Evolutionary conservation across 306 rosid genomes (phyloP), one percentile per base, ranked within the genome.

Genomic region (Calophaca sinica): DNA sequence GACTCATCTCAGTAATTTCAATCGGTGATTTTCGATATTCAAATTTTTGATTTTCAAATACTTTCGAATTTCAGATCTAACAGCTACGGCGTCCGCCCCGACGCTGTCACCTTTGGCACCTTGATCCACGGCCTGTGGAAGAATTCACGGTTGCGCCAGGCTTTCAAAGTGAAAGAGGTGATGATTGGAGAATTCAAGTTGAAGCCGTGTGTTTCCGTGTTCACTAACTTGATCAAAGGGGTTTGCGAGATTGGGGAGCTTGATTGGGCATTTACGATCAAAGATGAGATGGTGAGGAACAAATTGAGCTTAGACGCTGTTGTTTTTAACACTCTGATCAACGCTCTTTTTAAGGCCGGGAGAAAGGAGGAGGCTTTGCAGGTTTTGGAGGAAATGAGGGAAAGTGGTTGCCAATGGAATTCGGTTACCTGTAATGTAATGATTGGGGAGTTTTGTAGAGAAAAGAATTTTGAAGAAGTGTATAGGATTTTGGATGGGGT

Each of bases 401-500:
- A 64, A 54, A 50, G 60, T 9, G 89, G 89, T 13, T 86, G 84
- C 62, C 64, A 75, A 81, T 86, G 88, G 2, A 79, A 89, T 73
- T 53, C 82, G 0, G 91, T 84, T 41, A 93, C 98, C 42, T 93
- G 84, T 81, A 93, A 93, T 70, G 87, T 87, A 49, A 60, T 93
- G 87, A 88, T 93, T 66, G 70, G 46, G 44, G 98, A 89, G 69
- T 77, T 72, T 45, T 93, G 98, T 66, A 79, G 83, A 59, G 87
- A 88, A 72, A 86, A 73, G 11, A 84, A 90, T 70, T 81, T 85
- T 3, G 80, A 86, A 78, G 81, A 84, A 59, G 97, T 87, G 0
- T 66, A 9, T 31, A 70, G 75, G 77, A 38, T 86, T 75, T 84
- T 93, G 89, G 91, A 90, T 58, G 87, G 89, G 75, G 83, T 89